Evolutionary conservation across 805 yeast genomes (phyloP).

Genomic region (Spathaspora gorwiae): DNA sequence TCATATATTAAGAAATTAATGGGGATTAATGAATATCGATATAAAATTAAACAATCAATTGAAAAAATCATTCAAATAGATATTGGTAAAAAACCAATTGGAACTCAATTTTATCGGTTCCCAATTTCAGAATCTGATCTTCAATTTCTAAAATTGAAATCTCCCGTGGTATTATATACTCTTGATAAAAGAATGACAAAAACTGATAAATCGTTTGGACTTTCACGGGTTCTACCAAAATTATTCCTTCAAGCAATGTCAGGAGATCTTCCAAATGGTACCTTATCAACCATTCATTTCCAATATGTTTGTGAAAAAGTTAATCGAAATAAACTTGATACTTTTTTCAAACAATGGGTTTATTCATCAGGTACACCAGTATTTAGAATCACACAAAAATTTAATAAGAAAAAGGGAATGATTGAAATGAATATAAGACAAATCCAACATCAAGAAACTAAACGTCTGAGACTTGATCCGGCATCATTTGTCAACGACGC

Average conservation of each 20-base stretch:
- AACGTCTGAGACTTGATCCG: slow-evolving; percentile 15
- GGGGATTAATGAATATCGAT: slow-evolving; percentile 82
- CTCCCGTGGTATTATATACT: slow-evolving; percentile 81
- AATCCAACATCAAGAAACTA: slow-evolving; percentile 65
- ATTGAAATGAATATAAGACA: slow-evolving; percentile 94
- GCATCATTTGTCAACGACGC: slow-evolving; percentile 46
- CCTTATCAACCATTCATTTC: slow-evolving; percentile 76
- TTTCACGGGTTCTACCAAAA: slow-evolving; percentile 87
- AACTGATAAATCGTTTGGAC: slow-evolving; percentile 89
- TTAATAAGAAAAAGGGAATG: slow-evolving; percentile 89
- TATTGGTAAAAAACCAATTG: slow-evolving; percentile 77
- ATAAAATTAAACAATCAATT: slow-evolving; percentile 57
- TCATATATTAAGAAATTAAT: slow-evolving; percentile 65
- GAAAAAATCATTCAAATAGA: slow-evolving; percentile 71
- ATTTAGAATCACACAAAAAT: slow-evolving; percentile 83
- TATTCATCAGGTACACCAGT: slow-evolving; percentile 84
- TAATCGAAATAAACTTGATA: slow-evolving; percentile 75
- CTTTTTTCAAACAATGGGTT: slow-evolving; percentile 92
- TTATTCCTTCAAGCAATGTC: slow-evolving; percentile 92
- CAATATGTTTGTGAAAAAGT: slow-evolving; percentile 94
- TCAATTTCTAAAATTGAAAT: slow-evolving; percentile 67
- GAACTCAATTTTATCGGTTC: slow-evolving; percentile 57
- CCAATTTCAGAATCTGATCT: slow-evolving; percentile 64
- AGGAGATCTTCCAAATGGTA: slow-evolving; percentile 78
- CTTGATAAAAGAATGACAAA: slow-evolving; percentile 92